Conservation (phyloP, 257 asterid genomes). For the Capsicum pubescens region DNA sequence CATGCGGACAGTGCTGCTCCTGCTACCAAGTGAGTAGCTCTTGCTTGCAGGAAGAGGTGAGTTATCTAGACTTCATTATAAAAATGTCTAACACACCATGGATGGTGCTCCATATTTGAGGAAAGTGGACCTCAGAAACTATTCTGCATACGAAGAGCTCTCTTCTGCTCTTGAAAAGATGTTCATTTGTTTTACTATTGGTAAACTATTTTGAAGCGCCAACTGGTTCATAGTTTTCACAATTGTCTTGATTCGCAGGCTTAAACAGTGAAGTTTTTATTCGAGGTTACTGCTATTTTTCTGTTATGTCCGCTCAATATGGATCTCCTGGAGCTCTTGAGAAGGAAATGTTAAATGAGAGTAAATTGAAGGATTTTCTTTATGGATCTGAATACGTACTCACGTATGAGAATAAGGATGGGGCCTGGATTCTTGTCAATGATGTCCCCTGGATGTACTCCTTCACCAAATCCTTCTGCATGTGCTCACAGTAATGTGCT, state of each 20-base stretch:
- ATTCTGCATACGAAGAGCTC: slow-evolving; percentile 65
- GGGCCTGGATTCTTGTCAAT: slow-evolving; percentile 82
- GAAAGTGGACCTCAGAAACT: slow-evolving; percentile 69
- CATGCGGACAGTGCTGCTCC: slow-evolving; percentile 46
- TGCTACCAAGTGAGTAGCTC: slow-evolving; percentile 59
- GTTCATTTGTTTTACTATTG: slow-evolving; percentile 75
- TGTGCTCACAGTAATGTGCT: no score
- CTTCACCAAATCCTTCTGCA: no score
- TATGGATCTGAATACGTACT: slow-evolving; percentile 74
- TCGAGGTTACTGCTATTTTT: slow-evolving; percentile 34
- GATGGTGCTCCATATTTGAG: slow-evolving; percentile 79
- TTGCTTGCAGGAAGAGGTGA: not conserved
- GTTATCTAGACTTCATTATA: slow-evolving; percentile 11
- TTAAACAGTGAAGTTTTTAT: not conserved
- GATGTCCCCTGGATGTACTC: slow-evolving; percentile 90
- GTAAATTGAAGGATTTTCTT: slow-evolving; percentile 63
- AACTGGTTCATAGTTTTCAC: not conserved
- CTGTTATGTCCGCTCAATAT: slow-evolving; percentile 54
- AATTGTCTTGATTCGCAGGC: not conserved
- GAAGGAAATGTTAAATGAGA: slow-evolving; percentile 64
- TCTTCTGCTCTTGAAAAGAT: slow-evolving; percentile 78
- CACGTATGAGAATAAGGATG: slow-evolving; percentile 75
- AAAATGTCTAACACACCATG: slow-evolving; percentile 55
- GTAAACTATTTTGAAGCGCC: slow-evolving; percentile 38
- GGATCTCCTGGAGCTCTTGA: slow-evolving; percentile 68